Evolutionary conservation across 805 yeast genomes (phyloP), one percentile per base, ranked within the genome.

Genomic region (Pichia phayaonensis): DNA sequence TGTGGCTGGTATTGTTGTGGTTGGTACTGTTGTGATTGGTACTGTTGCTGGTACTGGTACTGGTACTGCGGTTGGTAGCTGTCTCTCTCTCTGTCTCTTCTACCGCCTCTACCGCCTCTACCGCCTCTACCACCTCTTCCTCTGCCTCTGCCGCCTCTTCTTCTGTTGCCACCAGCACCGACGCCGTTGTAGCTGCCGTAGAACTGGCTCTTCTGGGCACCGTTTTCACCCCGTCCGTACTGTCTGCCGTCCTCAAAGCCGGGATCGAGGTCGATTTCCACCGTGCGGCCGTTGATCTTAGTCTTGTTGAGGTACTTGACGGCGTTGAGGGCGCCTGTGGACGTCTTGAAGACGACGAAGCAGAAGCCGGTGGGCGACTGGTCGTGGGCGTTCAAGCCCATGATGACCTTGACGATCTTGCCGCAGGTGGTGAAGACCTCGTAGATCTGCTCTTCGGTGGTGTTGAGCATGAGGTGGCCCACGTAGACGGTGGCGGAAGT

Each of bases 311-410:
- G 70, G 61, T 81, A 92, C 64, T 89, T 86, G 63, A 92, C 80
- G 2, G 97, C 86, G 56, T 85, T 81, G 48, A 90, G 71, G 2
- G 97, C 89, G 46, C 87, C 90, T 46, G 75, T 74, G 42, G 83
- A 82, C 27, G 72, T 66, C 48, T 76, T 77, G 65, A 83, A 94
- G 44, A 89, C 84, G 40, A 94, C 90, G 64, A 94, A 94, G 64
- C 97, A 90, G 66, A 94, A 92, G 18, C 99, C 98, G 64, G 98
- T 90, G 2, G 99, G 99, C 1, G 97, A 90, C 60, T 84, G 81
- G 57, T 86, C 85, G 64, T 84, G 83, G 56, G 97, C 76, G 65
- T 94, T 97, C 38, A 94, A 76, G 0, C 99, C 99, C 98, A 94
- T 94, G 47, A 92, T 82, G 41, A 90, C 86, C 61, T 84, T 75